Evolutionary conservation across 495 filamentous ascomycete genomes (phyloP), one percentile per base, ranked within the genome.

Genomic region (Pyrenula aspistea): DNA sequence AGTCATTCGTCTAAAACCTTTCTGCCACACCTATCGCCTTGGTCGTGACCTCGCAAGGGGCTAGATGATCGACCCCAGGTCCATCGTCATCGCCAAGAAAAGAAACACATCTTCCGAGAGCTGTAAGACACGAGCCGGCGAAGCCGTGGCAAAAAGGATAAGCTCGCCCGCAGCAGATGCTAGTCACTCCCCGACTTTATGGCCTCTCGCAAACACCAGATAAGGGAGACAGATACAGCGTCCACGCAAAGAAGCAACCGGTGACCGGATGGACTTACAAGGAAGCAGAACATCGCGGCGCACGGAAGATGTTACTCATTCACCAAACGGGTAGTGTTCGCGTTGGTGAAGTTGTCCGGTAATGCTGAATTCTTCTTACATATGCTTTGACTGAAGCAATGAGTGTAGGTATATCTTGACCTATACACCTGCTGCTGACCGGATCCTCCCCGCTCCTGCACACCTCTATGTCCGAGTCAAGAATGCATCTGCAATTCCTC

Each of bases 281-380:
- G 49, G 58, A 57, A 19, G 52, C 60, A 20, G 60, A 65, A 57
- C 49, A 58, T 22, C 25, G 48, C 21, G 60, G 59, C 47, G 58
- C 61, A 22, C 56, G 65, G 57, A 68, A 75, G 52, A 98, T 97
- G 93, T 77, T 96, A 24, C 81, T 98, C 68, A 72, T 94, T 54
- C 85, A 95, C 70, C 92, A 96, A 68, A 74, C 82, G 48, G 92
- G 92, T 60, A 88, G 79, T 69, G 86, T 96, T 61, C 93, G 89
- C 62, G 86, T 97, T 57, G 94, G 93, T 56, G 89, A 97, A 69
- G 83, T 97, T 31, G 81, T 95, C 53, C 84, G 83, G 80, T 84
- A 62, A 65, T 21, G 56, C 25, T 24, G 53, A 1, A 23, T 23
- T 22, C 24, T n/a, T 49, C 15, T 31, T 49, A 42, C 53, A 49